Percentiles rank a stretch among this genome's conserved stretches.
These are phyloP conservation scores for Cyberlindnera euphorbiae DNA, from an alignment of 805 yeast genomes.

Conservation along the genomic window DNA sequence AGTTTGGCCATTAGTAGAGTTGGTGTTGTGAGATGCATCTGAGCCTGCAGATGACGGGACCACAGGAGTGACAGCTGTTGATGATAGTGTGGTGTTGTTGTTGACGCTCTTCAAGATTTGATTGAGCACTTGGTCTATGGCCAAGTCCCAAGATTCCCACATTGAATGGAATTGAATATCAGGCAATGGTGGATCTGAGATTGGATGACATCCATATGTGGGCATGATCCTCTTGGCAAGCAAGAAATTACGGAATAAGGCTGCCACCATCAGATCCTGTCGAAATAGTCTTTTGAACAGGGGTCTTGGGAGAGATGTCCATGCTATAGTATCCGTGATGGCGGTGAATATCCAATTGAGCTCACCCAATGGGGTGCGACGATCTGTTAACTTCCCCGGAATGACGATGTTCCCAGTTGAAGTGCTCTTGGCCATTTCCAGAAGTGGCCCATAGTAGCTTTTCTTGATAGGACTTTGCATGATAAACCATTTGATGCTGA, in stretches of 20 bases:
- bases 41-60: background rate
- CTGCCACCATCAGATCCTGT: constrained; percentile 96
- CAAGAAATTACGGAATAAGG: constrained; percentile 85
- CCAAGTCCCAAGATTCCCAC: constrained; percentile 99
- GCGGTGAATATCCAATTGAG: constrained; percentile 97
- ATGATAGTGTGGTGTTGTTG: constrained; percentile 14
- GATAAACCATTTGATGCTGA: constrained; percentile 86
- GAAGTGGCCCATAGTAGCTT: constrained; percentile 36
- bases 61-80: background rate
- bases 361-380: constrained; percentile 94
- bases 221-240: constrained; percentile 94
- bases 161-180: constrained; percentile 79
- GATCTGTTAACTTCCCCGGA: constrained; percentile 88
- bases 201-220: constrained; percentile 86
- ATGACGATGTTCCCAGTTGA: constrained; percentile 48
- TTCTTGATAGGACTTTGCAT: constrained; percentile 68
- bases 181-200: constrained; percentile 90
- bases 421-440: constrained; percentile 31
- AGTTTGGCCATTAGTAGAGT: too few species aligned
- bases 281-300: constrained; percentile 85
- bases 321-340: constrained; percentile 95
- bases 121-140: constrained; percentile 87
- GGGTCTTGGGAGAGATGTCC: constrained; percentile 87
- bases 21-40: too few species aligned
- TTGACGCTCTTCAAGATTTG: constrained; percentile 49